phyloP scores from a whole-genome alignment of 805 yeast species.

The Wickerhamomyces mucosus region DNA sequence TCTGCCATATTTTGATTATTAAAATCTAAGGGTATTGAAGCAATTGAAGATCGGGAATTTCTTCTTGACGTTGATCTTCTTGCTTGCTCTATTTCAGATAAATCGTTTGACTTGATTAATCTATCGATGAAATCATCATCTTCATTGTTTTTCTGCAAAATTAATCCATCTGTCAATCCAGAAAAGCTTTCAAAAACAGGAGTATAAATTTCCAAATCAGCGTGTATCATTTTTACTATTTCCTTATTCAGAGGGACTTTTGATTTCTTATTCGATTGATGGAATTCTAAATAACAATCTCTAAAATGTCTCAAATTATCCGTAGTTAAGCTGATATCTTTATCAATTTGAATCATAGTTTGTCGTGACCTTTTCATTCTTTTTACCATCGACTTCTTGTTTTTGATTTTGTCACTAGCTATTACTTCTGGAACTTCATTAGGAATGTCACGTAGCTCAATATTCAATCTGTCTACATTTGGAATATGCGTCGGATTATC shows the following conservation, averaged over 20 bases:
- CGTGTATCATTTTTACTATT: too few species aligned
- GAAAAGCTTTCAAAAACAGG: background rate
- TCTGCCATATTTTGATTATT: too few species aligned
- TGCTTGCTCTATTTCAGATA: background rate
- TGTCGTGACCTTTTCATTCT: background rate
- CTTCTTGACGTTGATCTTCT: constrained; percentile 14
- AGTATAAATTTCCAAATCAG: too few species aligned
- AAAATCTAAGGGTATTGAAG: too few species aligned
- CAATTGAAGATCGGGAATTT: constrained; percentile 11
- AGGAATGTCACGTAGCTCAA: constrained; percentile 8
- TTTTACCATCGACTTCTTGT: constrained; percentile 1
- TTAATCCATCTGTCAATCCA: too few species aligned
- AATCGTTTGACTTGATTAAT: constrained; percentile 7
- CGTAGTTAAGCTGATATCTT: constrained; percentile 11
- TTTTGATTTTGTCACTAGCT: constrained; percentile 1
- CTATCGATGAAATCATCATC: constrained; percentile 18
- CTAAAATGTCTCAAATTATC: constrained; percentile 16
- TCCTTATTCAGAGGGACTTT: constrained; percentile 2
- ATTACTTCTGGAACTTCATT: constrained; percentile 4
- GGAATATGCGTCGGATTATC: constrained; percentile 1
- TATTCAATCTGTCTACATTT: constrained; percentile 2
- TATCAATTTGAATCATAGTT: constrained; percentile 7
- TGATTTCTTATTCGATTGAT: constrained; percentile 5
- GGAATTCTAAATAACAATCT: constrained; percentile 14
- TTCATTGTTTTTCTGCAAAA: constrained; percentile 1